Evolutionary conservation across 2,329 filamentous ascomycete species (phyloP).

Genomic region (Nigrospora oryzae): DNA sequence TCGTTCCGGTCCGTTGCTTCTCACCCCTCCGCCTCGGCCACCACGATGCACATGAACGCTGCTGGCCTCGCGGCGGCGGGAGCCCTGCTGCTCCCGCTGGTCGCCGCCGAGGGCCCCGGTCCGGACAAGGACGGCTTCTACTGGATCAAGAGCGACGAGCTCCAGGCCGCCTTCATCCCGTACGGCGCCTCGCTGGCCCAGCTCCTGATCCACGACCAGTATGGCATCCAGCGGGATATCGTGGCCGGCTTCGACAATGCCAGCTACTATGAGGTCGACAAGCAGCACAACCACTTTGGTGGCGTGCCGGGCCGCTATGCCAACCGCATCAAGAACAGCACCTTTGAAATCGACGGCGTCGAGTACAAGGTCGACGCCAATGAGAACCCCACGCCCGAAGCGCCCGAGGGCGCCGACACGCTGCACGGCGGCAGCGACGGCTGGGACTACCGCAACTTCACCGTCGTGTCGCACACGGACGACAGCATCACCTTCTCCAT

Average conservation of each 20-base stretch:
- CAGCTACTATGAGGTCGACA: conserved; percentile 56
- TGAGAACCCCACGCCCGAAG: conserved; percentile 45
- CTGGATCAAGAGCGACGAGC: conserved; percentile 58
- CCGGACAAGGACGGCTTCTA: conserved; percentile 60
- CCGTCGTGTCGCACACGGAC: conserved; percentile 58
- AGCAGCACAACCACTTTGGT: conserved; percentile 62
- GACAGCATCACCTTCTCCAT: conserved; percentile 69
- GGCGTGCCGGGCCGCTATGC: conserved; percentile 70
- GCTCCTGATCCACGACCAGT: conserved; percentile 60
- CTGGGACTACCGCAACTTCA: conserved; percentile 75
- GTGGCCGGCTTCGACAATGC: conserved; percentile 72
- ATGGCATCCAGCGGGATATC: conserved; percentile 61
- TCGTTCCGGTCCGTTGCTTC: too few species aligned
- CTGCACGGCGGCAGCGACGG: conserved; percentile 63
- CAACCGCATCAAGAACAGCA: conserved; percentile 73
- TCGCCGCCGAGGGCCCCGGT: conserved; percentile 18
- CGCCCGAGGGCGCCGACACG: conserved; percentile 50
- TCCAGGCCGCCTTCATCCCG: conserved; percentile 61
- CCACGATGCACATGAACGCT: conserved; percentile 17
- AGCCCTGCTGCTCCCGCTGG: conserved; percentile 20
- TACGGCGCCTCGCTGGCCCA: conserved; percentile 70
- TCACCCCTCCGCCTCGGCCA: too few species aligned
- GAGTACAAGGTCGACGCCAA: conserved; percentile 53
- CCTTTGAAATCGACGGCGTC: conserved; percentile 58
- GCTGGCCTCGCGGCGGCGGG: conserved; percentile 16